These are phyloP conservation scores for Russula vinacea DNA, from an alignment of 768 basidiomycete species.

Conservation along the genomic window DNA sequence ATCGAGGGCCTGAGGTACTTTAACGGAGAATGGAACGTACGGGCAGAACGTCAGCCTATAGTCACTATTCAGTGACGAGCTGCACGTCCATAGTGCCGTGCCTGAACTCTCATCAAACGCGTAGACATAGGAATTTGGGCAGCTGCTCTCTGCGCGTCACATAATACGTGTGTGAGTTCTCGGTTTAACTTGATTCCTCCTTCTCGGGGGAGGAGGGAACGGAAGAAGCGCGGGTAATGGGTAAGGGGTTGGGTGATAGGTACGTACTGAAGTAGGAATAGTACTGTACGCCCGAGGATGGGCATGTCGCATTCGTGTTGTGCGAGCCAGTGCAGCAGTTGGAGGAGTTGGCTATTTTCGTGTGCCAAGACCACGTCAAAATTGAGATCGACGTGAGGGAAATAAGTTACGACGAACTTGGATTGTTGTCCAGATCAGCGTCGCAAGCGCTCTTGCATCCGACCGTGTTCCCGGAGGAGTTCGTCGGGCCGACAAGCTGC, in stretches of 20 bases:
- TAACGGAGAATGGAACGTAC: slow-evolving; percentile 13
- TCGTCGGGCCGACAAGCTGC: slow-evolving; percentile 50
- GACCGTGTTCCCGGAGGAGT: slow-evolving; percentile 51
- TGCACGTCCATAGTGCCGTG: slow-evolving; percentile 54
- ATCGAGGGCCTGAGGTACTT: background rate
- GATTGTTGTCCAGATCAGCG: slow-evolving; percentile 38
- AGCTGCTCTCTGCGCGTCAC: slow-evolving; percentile 37
- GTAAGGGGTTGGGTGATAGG: background rate
- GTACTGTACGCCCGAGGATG: slow-evolving; percentile 34
- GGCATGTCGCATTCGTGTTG: slow-evolving; percentile 39
- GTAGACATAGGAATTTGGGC: slow-evolving; percentile 51
- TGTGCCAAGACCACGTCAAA: background rate
- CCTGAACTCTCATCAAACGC: slow-evolving; percentile 53
- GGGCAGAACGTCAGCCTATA: slow-evolving; percentile 37
- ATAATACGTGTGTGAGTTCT: background rate
- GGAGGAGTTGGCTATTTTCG: slow-evolving; percentile 37
- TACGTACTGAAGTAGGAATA: slow-evolving; percentile 22
- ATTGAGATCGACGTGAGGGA: background rate
- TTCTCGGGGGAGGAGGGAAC: background rate
- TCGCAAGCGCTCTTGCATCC: slow-evolving; percentile 62
- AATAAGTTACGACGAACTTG: background rate
- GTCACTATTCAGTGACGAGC: slow-evolving; percentile 35
- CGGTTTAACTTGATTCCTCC: background rate
- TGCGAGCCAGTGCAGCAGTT: slow-evolving; percentile 40
- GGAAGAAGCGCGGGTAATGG: background rate